Evolutionary conservation across 257 asterid species (phyloP), one percentile per base, ranked within the genome.

Genomic region (Capsicum pubescens): DNA sequence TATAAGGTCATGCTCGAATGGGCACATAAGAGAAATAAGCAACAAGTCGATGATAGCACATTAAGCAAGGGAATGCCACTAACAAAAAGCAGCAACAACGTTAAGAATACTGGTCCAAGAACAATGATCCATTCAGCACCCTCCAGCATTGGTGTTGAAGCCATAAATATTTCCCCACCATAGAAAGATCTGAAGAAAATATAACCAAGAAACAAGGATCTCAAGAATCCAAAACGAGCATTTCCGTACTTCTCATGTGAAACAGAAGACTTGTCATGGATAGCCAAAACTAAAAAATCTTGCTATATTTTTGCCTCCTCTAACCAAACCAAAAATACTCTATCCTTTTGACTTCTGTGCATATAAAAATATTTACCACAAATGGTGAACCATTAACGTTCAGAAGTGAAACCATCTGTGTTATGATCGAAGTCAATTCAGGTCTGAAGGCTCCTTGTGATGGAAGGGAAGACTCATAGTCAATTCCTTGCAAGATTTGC

Each of bases 121-220:
- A 93, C 85, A 83, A 95, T 98, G 10, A 97, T 97, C 98, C 98
- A 93, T 84, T 97, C 99, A 42, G 91, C 92, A 7, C 93, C 94
- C 84, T 90, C 85, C 36, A 97, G 76, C 16, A 92, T 95, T 42
- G 99, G 99, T 46, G 97, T 91, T 26, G 99, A 92, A 84, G 98
- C 97, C 86, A 93, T 94, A 60, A 95, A 97, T 79, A 97, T 89
- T 87, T n/a, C 99, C 99, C 98, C 99, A 97, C 98, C 99, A 97
- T 46, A 97, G 93, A 59, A 97, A 82, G 83, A 97, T 95, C 98
- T 97, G 93, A 80, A 69, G 60, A 66, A 66, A 13, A 66, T 66
- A 35, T 39, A 32, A 66, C 72, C n/a, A 66, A 35, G 19, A 66
- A 66, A 66, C 13, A 16, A 35, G 35, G 72, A 66, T 35, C 2